Conservation (phyloP, 108 stramenopile species). For the Aurantiochytrium sp. region DNA sequence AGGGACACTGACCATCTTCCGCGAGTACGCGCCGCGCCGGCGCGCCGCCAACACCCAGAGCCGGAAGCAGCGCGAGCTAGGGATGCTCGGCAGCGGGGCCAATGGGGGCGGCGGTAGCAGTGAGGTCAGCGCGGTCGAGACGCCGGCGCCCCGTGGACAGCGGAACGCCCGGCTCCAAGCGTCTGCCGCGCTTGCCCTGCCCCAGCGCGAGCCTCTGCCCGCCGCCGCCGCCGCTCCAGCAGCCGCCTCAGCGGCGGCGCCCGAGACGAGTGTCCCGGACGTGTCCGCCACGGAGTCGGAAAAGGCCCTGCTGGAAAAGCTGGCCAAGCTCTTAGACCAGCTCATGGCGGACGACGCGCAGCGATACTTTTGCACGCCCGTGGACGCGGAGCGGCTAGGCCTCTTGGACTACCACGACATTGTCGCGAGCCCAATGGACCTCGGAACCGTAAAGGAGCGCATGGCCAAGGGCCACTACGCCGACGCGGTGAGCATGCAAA, state of each 20-base stretch:
- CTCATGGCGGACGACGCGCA: constrained; percentile 38
- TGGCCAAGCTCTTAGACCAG: background rate
- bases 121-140: too few relatives aligned
- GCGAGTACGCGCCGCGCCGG: background rate
- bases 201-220: too few relatives aligned
- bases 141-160: too few relatives aligned
- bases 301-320: constrained; percentile 39
- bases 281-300: background rate
- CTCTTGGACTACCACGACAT: constrained; percentile 58
- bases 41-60: background rate
- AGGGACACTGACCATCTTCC: background rate
- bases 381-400: constrained; percentile 49
- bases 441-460: constrained; percentile 52
- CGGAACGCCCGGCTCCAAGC: too few relatives aligned
- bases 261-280: too few relatives aligned
- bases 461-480: constrained; percentile 39
- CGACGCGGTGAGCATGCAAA: constrained; percentile 36
- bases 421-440: constrained; percentile 57
- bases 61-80: background rate
- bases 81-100: background rate
- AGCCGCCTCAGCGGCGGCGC: too few relatives aligned
- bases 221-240: too few relatives aligned
- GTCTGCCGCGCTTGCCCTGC: too few relatives aligned
- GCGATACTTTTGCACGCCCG: constrained; percentile 51
- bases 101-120: too few relatives aligned